Conservation (phyloP, 1,284 basidiomycete genomes). For the Acaromyces ingoldii region DNA sequence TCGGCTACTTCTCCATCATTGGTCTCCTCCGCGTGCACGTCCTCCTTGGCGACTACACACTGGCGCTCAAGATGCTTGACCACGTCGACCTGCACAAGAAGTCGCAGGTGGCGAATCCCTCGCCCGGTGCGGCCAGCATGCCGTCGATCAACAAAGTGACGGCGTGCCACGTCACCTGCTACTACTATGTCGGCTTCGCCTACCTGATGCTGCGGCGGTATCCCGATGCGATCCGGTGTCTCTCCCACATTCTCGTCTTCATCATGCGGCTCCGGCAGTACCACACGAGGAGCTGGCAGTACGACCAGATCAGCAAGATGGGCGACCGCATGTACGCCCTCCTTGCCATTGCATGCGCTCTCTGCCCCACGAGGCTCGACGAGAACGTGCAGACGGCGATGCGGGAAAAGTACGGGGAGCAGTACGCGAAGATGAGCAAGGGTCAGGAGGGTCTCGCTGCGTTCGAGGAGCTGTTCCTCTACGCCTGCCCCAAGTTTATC, state of each 20-base stretch:
- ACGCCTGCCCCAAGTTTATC: conserved; percentile 95
- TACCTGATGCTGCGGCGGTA: conserved; percentile 92
- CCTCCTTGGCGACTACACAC: conserved; percentile 87
- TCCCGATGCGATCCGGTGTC: conserved; percentile 87
- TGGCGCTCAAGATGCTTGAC: conserved; percentile 92
- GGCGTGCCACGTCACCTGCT: conserved; percentile 70
- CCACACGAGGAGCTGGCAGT: conserved; percentile 91
- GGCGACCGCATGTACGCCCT: conserved; percentile 96
- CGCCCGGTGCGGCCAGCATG: background rate
- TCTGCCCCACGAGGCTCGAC: conserved; percentile 80
- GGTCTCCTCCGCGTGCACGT: conserved; percentile 92
- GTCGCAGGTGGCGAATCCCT: background rate
- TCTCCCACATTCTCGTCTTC: conserved; percentile 79
- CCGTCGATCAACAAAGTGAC: conserved; percentile 45
- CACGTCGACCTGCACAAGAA: conserved; percentile 64
- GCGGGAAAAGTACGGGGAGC: conserved; percentile 88
- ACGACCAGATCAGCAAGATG: conserved; percentile 96
- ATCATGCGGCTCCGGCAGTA: conserved; percentile 61
- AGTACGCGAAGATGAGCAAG: conserved; percentile 69
- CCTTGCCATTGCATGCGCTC: conserved; percentile 83
- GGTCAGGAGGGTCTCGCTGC: conserved; percentile 66
- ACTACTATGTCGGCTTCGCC: conserved; percentile 93
- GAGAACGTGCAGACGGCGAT: conserved; percentile 90
- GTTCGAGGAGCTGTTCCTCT: conserved; percentile 90
- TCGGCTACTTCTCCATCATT: conserved; percentile 96